Evolutionary conservation across 345 rosid species (phyloP).

Genomic region (Clausena lansium): DNA sequence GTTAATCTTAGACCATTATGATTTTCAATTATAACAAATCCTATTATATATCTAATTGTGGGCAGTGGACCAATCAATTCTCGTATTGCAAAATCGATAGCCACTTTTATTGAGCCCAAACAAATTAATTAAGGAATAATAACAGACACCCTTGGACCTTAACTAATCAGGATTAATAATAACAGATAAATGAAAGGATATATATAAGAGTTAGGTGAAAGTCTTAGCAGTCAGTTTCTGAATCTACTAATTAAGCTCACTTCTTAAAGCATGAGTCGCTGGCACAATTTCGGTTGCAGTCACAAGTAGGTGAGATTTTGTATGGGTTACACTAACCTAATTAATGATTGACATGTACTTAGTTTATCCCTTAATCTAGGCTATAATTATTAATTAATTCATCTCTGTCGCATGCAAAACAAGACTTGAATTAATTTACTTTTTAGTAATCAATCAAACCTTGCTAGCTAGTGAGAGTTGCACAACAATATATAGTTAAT

Average conservation of each 20-base stretch:
- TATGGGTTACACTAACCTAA: background rate
- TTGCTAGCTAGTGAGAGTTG: background rate
- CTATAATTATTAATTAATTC: background rate
- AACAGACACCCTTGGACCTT: background rate
- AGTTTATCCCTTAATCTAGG: background rate
- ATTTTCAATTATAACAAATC: background rate
- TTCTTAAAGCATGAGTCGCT: background rate
- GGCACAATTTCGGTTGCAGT: background rate
- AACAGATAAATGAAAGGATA: background rate
- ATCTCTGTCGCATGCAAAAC: background rate
- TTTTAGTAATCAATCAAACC: background rate
- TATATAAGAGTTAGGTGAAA: background rate
- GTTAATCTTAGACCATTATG: background rate
- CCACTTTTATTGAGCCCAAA: background rate
- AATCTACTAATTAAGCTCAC: background rate
- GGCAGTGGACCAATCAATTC: background rate
- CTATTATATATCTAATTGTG: background rate
- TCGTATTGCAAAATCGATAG: background rate
- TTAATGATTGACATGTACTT: background rate
- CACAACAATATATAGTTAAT: background rate
- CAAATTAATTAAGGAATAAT: too few relatives aligned
- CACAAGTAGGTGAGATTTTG: background rate
- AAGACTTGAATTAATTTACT: background rate
- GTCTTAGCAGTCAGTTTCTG: background rate
- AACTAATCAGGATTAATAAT: background rate